Conservation (phyloP, 495 filamentous ascomycete genomes). For the Neurospora cerealis region DNA sequence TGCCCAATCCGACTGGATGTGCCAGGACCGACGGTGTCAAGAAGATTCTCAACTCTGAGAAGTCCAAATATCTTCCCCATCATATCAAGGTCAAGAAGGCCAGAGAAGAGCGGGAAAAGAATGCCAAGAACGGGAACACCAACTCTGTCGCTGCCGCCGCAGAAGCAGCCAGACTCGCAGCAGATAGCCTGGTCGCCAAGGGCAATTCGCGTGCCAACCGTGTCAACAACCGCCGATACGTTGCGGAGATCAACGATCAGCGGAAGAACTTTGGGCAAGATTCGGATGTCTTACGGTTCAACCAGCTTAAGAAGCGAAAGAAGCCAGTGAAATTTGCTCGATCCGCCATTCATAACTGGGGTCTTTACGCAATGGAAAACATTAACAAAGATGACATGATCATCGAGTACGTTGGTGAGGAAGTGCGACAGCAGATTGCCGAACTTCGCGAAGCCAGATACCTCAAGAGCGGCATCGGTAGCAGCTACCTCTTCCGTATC, state of each 20-base stretch:
- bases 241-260: slow-evolving; percentile 89
- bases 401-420: slow-evolving; percentile 98
- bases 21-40: slow-evolving; percentile 88
- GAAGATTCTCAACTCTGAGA: slow-evolving; percentile 91
- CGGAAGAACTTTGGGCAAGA: slow-evolving; percentile 80
- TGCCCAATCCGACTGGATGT: slow-evolving; percentile 71
- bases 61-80: slow-evolving; percentile 96
- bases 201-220: slow-evolving; percentile 76
- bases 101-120: slow-evolving; percentile 76
- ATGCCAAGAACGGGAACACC: slow-evolving; percentile 58
- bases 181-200: slow-evolving; percentile 69
- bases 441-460: slow-evolving; percentile 89
- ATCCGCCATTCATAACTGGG: slow-evolving; percentile 98
- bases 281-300: slow-evolving; percentile 87
- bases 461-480: slow-evolving; percentile 91
- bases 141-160: slow-evolving; percentile 52
- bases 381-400: slow-evolving; percentile 99
- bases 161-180: slow-evolving; percentile 63
- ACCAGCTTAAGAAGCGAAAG: slow-evolving; percentile 98
- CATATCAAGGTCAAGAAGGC: slow-evolving; percentile 89
- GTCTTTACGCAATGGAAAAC: slow-evolving; percentile 93
- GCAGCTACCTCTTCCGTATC: slow-evolving; percentile 95
- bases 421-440: slow-evolving; percentile 90
- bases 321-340: slow-evolving; percentile 97
- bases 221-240: slow-evolving; percentile 86